Base-by-base conservation (phyloP, 2,329 filamentous ascomycete genomes). In the Xylaria sp. region DNA sequence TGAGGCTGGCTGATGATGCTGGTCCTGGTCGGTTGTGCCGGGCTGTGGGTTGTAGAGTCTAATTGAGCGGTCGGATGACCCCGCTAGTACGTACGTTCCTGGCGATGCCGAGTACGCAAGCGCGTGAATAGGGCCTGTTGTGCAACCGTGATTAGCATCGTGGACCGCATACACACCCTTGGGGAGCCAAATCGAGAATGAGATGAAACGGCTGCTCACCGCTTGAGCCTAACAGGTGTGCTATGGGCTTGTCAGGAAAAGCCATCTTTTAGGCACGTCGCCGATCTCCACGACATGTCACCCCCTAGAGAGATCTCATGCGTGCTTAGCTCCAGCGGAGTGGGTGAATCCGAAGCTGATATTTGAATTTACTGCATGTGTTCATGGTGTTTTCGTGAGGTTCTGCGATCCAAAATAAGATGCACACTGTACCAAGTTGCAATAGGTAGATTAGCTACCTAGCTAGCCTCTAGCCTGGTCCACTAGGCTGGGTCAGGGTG, bases 1-100 rank as follows among this genome's bases (percentile, higher is more conserved):
- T 13, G 76, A 74, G 7, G 31, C 38, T 9, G 56, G 68, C 4
- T 59, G 38, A 13, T 60, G 72, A 44, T 48, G 69, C 4, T 49
- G 31, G 9, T 33, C 7, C 33, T 33, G 72, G 69, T 71, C 67
- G 63, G 72, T 59, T 23, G 79, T 75, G 68, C 82, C 84, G 62
- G 88, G 86, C 60, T 84, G 83, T 1, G 92, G 91, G 80, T 97
- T 97, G 84, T 94, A 97, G 48, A 97, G 90, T 65, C 94, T 90
- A 78, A 97, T 90, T 17, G 89, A 87, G 71, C 94, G 92, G 84
- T 97, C 95, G 60, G 93, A 88, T 40, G 91, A 93, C 76, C 95
- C 94, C 42, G 93, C 94, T 67, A 98, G 88, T 78, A 97, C 87
- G 77, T 93, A 93, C 3, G 90, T 91, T 48, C 90, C 91, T 17